phyloP scores from a whole-genome alignment of 768 basidiomycete genomes.

The Xerocomellus amylosporus region DNA sequence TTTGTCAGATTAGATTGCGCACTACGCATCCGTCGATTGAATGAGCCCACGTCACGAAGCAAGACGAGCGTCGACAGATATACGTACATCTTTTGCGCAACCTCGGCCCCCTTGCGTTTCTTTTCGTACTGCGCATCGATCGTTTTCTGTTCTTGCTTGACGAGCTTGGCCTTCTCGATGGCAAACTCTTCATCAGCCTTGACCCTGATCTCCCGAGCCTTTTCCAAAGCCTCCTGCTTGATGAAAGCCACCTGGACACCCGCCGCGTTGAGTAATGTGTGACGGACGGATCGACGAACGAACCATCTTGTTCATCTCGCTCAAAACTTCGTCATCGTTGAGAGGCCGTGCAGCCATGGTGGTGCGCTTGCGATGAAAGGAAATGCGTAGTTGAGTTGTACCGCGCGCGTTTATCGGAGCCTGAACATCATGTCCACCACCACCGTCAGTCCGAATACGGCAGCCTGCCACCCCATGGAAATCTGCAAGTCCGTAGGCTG shows the following conservation, averaged over 20 bases:
- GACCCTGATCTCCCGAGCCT: conserved; percentile 93
- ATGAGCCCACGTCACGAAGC: not conserved
- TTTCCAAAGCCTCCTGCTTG: conserved; percentile 97
- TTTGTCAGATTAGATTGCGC: conserved; percentile 96
- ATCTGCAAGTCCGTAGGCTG: too few species aligned
- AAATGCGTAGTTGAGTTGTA: too few species aligned
- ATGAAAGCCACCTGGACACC: conserved; percentile 90
- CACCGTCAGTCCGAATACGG: too few species aligned
- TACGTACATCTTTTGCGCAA: conserved; percentile 93
- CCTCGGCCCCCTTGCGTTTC: conserved; percentile 90
- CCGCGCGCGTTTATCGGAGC: too few species aligned
- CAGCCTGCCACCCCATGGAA: too few species aligned
- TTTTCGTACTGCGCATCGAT: conserved; percentile 95
- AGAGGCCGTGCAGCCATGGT: conserved; percentile 76
- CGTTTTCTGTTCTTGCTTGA: conserved; percentile 90
- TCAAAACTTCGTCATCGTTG: conserved; percentile 95
- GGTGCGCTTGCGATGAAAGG: too few species aligned
- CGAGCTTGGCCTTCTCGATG: conserved; percentile 99
- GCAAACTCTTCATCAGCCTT: conserved; percentile 99
- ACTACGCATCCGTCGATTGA: conserved; percentile 39
- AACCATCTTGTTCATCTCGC: too few species aligned
- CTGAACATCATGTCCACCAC: too few species aligned
- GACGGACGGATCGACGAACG: not conserved
- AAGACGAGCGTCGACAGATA: not conserved
- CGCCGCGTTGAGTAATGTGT: conserved; percentile 2